These are phyloP conservation scores for Trifolium pratense DNA, from an alignment of 306 rosid genomes.

Conservation along the genomic window DNA sequence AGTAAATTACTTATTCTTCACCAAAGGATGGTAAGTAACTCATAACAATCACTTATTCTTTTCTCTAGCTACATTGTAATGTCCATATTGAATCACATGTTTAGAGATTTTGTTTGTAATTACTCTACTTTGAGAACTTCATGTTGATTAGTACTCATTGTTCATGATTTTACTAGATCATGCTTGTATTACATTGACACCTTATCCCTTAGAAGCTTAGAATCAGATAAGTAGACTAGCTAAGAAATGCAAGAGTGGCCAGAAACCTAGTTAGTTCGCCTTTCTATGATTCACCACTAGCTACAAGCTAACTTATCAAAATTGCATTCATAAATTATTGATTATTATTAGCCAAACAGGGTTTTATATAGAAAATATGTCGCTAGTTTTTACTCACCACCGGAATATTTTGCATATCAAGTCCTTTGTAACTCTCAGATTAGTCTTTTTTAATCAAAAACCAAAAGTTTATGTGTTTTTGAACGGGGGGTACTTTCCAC, in stretches of 20 bases:
- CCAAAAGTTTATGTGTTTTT: too few relatives aligned
- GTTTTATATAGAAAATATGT: constrained; percentile 37
- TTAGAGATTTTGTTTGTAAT: constrained; percentile 1
- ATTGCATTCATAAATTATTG: constrained; percentile 20
- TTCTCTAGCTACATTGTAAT: not conserved
- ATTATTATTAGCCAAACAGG: constrained; percentile 2
- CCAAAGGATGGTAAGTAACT: too few relatives aligned
- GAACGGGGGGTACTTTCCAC: too few relatives aligned
- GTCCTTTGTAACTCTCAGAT: constrained; percentile 42
- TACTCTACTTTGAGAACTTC: constrained; percentile 7
- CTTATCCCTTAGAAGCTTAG: too few relatives aligned
- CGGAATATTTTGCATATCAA: constrained; percentile 46
- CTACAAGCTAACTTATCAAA: not conserved
- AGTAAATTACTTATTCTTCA: too few relatives aligned
- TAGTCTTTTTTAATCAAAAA: too few relatives aligned
- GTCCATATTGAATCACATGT: not conserved
- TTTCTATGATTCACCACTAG: too few relatives aligned
- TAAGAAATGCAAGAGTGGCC: too few relatives aligned
- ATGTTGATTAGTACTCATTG: constrained; percentile 2
- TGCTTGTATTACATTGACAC: not conserved
- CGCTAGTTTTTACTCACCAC: constrained; percentile 45
- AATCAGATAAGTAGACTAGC: too few relatives aligned
- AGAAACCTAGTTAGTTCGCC: too few relatives aligned
- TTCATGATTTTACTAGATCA: not conserved
- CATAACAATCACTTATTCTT: not conserved